phyloP scores from a whole-genome alignment of 192 early-diverging fungal genomes.

The Umbelopsis sp. region DNA sequence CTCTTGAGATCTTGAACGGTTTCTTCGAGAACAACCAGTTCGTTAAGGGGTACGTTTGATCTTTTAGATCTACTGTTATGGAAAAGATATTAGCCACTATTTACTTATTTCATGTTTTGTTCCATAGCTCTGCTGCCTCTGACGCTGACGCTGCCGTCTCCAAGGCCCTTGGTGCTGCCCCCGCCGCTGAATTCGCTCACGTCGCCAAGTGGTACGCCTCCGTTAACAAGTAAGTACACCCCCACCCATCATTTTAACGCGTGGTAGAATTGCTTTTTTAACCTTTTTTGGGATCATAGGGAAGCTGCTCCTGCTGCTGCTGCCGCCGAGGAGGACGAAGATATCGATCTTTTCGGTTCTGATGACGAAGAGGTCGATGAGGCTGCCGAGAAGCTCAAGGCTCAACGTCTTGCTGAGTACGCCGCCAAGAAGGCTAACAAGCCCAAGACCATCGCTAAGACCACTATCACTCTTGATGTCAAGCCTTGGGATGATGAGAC shows the following conservation, averaged over 20 bases:
- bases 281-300: constrained; percentile 36
- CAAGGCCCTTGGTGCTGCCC: constrained; percentile 40
- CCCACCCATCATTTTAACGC: not conserved
- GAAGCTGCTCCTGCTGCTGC: constrained; percentile 52
- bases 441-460: constrained; percentile 89
- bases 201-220: constrained; percentile 36
- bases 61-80: not conserved
- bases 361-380: constrained; percentile 93
- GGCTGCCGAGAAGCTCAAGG: constrained; percentile 87
- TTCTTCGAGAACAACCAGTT: constrained; percentile 38
- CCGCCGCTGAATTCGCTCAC: constrained; percentile 36
- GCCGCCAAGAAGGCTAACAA: constrained; percentile 87
- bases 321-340: constrained; percentile 87
- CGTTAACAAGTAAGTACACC: constrained; percentile 31
- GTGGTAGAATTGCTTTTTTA: not conserved
- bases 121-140: constrained; percentile 23
- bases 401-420: constrained; percentile 89
- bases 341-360: constrained; percentile 95
- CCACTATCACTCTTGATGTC: constrained; percentile 88
- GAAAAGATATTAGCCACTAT: not conserved
- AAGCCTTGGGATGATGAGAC: constrained; percentile 99
- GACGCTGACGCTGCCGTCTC: constrained; percentile 32
- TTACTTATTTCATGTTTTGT: not conserved
- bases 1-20: constrained; percentile 42
- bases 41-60: constrained; percentile 29